phyloP scores from a whole-genome alignment of 257 asterid species.

The Plectranthus barbatus region DNA sequence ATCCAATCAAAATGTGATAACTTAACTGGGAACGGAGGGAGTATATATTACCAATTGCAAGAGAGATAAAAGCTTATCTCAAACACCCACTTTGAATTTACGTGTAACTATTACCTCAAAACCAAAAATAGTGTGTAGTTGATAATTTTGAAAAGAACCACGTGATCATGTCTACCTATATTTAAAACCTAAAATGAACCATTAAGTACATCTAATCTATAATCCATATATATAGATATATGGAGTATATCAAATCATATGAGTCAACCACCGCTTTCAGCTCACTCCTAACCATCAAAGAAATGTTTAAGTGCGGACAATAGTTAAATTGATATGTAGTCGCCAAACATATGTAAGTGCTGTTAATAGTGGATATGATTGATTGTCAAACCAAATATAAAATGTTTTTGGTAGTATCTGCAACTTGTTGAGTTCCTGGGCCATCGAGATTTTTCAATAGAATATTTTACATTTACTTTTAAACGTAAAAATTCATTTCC shows the following conservation, averaged over 20 bases:
- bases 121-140: not conserved
- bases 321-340: not conserved
- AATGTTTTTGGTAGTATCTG: not conserved
- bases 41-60: too few species aligned
- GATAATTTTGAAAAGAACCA: not conserved
- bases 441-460: not conserved
- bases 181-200: not conserved
- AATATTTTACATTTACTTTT: too few species aligned
- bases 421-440: not conserved
- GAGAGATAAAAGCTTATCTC: not conserved
- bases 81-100: not conserved
- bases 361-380: not conserved
- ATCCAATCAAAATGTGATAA: too few species aligned
- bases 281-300: not conserved
- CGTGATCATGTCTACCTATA: slow-evolving; percentile 12
- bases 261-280: not conserved
- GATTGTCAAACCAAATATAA: slow-evolving; percentile 9
- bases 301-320: not conserved
- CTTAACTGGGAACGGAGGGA: too few species aligned
- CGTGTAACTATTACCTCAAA: not conserved
- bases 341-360: not conserved
- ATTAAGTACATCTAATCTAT: not conserved
- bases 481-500: too few species aligned
- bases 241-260: not conserved
- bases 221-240: not conserved